A percentile compares a stretch with the other conserved stretches of the same genome.
Evolutionary conservation across 2,329 filamentous ascomycete species (phyloP).

Genomic region (Ophiostoma sp.): DNA sequence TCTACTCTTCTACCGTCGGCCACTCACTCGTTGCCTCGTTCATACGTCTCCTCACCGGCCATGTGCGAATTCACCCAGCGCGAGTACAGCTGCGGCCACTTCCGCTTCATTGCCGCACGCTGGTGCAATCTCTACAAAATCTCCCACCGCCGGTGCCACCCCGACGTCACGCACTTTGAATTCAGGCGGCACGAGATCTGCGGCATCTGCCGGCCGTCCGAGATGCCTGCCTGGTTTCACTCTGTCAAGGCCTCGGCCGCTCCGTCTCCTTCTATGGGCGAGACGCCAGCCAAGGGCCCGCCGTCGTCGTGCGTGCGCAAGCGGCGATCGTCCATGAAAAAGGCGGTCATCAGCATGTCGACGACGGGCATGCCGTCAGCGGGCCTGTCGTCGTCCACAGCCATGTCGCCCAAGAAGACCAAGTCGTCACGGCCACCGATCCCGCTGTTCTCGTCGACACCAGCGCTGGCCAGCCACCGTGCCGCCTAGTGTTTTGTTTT

Average conservation of each 20-base stretch:
- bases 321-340: background rate
- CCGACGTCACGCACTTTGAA: slow-evolving; percentile 36
- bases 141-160: slow-evolving; percentile 34
- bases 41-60: background rate
- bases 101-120: slow-evolving; percentile 36
- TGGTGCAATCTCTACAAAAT: slow-evolving; percentile 35
- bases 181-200: slow-evolving; percentile 27
- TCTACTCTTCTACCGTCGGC: too few species aligned
- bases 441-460: background rate
- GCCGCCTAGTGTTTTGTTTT: background rate
- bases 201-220: slow-evolving; percentile 38
- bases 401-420: background rate
- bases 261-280: background rate
- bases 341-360: background rate
- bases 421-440: slow-evolving; percentile 6
- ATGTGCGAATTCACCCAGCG: slow-evolving; percentile 50
- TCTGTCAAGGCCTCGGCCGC: slow-evolving; percentile 33
- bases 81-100: slow-evolving; percentile 36
- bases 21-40: background rate
- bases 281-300: background rate
- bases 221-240: slow-evolving; percentile 36
- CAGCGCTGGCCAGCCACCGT: background rate
- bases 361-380: too few species aligned
- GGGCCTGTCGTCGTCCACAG: background rate
- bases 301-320: background rate